Conservation (phyloP, 1,284 basidiomycete genomes). For the Tremellales sp. region DNA sequence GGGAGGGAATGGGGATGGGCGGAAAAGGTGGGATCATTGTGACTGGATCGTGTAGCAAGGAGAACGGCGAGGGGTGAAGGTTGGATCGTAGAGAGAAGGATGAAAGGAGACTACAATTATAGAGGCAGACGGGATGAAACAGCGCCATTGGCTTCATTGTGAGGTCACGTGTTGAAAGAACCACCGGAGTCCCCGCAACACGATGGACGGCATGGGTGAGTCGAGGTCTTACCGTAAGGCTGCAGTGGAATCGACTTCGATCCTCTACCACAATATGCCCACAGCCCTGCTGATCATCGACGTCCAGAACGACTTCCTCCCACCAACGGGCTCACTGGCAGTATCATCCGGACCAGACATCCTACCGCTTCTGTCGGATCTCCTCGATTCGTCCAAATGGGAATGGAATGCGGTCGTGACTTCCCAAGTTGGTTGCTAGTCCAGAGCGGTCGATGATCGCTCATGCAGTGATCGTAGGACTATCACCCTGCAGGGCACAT, state of each 20-base stretch:
- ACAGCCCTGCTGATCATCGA: slow-evolving; percentile 58
- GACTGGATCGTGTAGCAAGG: too few relatives aligned
- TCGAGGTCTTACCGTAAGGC: too few relatives aligned
- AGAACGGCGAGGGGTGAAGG: slow-evolving; percentile 1
- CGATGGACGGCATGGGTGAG: too few relatives aligned
- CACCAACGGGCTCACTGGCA: slow-evolving; percentile 57
- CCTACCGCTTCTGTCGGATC: slow-evolving; percentile 51
- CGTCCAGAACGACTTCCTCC: slow-evolving; percentile 64
- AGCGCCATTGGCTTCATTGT: background rate
- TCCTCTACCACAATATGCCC: slow-evolving; percentile 7
- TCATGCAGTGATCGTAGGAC: slow-evolving; percentile 30
- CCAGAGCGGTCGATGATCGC: background rate
- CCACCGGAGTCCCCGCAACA: too few relatives aligned
- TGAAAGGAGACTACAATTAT: background rate
- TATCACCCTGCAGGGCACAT: slow-evolving; percentile 59
- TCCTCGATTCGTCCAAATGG: slow-evolving; percentile 52
- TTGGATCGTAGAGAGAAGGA: slow-evolving; percentile 3
- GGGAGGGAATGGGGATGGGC: too few relatives aligned
- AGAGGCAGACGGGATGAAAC: background rate
- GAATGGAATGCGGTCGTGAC: slow-evolving; percentile 55
- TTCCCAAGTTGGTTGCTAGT: slow-evolving; percentile 45
- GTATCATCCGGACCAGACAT: slow-evolving; percentile 54
- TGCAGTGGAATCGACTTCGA: too few relatives aligned
- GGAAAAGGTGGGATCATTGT: too few relatives aligned
- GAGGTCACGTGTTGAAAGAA: background rate